Percentiles rank a stretch among this genome's conserved stretches.
Evolutionary conservation across 148 eudicot species (phyloP).

Genomic region (Chenopodium album): DNA sequence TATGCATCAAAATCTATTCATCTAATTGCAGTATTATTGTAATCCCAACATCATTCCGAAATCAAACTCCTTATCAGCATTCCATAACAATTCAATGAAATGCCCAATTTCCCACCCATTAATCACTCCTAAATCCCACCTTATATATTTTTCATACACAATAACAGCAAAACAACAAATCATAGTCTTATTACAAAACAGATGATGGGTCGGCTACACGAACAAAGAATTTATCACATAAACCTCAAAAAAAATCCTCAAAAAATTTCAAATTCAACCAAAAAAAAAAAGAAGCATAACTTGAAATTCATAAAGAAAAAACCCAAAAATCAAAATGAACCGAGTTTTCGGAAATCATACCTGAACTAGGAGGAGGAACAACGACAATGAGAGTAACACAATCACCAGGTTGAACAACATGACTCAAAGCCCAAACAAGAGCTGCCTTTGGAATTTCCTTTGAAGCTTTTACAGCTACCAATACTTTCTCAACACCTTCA

Average conservation of each 20-base stretch:
- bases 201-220: too few species aligned
- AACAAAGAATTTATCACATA: too few species aligned
- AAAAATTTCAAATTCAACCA: neutral
- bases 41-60: neutral
- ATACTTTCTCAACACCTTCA: conserved; percentile 60
- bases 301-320: neutral
- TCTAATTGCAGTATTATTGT: neutral
- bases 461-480: conserved; percentile 93
- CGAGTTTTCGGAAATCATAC: conserved; percentile 28
- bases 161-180: too few species aligned
- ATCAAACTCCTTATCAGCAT: neutral
- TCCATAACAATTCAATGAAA: too few species aligned
- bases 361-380: conserved; percentile 69
- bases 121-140: neutral
- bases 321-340: neutral
- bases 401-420: conserved; percentile 97
- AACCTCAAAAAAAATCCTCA: neutral
- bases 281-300: neutral
- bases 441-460: conserved; percentile 84
- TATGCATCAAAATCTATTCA: neutral
- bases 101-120: neutral
- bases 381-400: conserved; percentile 85
- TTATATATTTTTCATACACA: neutral
- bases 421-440: conserved; percentile 91
- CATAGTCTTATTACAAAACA: too few species aligned